Evolutionary conservation across 148 eudicot genomes (phyloP).

Genomic region (Simmondsia chinensis): DNA sequence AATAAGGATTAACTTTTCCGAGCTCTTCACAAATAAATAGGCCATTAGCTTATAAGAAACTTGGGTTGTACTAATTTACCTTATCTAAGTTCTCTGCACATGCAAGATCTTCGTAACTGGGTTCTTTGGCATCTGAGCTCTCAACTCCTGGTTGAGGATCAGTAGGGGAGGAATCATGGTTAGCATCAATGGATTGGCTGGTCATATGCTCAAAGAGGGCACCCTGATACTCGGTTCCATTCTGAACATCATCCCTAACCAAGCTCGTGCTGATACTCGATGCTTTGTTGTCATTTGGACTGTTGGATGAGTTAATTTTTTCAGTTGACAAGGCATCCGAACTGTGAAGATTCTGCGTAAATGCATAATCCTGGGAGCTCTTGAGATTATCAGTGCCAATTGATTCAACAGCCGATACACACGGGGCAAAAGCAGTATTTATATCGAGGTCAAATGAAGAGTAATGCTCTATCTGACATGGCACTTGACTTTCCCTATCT

Average conservation of each 20-base stretch:
- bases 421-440: neutral
- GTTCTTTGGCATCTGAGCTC: neutral
- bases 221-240: slow-evolving; percentile 6
- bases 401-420: slow-evolving; percentile 1
- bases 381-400: slow-evolving; percentile 4
- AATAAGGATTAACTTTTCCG: neutral
- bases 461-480: neutral
- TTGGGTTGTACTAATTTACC: slow-evolving; percentile 12
- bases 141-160: slow-evolving; percentile 7
- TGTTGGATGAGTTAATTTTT: neutral
- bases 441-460: slow-evolving; percentile 5
- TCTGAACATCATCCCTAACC: slow-evolving; percentile 2
- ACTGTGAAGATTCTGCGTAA: neutral
- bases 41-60: slow-evolving; percentile 1
- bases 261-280: slow-evolving; percentile 1
- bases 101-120: neutral
- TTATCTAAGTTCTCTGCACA: slow-evolving; percentile 2
- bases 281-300: slow-evolving; percentile 8
- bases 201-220: neutral
- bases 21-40: neutral
- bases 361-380: neutral
- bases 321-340: slow-evolving; percentile 1
- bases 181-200: slow-evolving; percentile 4
- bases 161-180: neutral
- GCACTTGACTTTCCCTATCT: slow-evolving; percentile 2